Percentiles rank a stretch among this genome's conserved stretches.
Conservation (phyloP, 192 early-diverging fungal species). For the Podila clonocystis region DNA sequence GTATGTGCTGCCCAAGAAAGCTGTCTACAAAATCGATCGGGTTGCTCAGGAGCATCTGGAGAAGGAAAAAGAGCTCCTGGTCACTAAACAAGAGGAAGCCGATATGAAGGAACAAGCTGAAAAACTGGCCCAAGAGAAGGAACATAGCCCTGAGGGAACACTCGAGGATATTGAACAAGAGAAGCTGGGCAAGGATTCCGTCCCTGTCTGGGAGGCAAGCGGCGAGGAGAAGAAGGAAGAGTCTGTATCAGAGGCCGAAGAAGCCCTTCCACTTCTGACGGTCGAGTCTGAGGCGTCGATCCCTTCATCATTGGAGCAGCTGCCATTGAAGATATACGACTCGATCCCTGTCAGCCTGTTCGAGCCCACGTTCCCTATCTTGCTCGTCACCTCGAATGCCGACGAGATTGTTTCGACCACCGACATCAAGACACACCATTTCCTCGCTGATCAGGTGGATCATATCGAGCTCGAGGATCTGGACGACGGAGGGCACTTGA, state of each 20-base stretch:
- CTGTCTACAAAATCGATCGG: conserved; percentile 43
- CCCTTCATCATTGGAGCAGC: conserved; percentile 35
- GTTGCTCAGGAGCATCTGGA: conserved; percentile 37
- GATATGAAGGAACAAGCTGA: background rate
- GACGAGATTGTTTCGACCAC: conserved; percentile 45
- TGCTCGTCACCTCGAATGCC: conserved; percentile 33
- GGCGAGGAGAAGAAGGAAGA: background rate
- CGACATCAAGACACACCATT: conserved; percentile 37
- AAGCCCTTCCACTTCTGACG: conserved; percentile 15
- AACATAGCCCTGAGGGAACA: background rate
- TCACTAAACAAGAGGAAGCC: conserved; percentile 12
- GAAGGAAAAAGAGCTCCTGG: conserved; percentile 14
- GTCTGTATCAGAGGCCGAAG: background rate
- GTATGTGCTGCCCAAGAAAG: conserved; percentile 38
- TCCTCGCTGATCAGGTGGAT: conserved; percentile 31
- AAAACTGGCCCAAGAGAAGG: background rate
- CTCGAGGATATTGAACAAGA: background rate
- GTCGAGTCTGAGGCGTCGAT: conserved; percentile 43
- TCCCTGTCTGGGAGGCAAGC: conserved; percentile 6
- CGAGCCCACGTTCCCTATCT: conserved; percentile 41
- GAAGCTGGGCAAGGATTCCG: conserved; percentile 21
- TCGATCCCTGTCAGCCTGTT: conserved; percentile 30
- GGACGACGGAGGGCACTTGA: conserved; percentile 45
- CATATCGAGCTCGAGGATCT: conserved; percentile 47
- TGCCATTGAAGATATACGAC: conserved; percentile 40